Base-by-base conservation (phyloP, 352 stramenopile species). In the Globisporangium perplexum region DNA sequence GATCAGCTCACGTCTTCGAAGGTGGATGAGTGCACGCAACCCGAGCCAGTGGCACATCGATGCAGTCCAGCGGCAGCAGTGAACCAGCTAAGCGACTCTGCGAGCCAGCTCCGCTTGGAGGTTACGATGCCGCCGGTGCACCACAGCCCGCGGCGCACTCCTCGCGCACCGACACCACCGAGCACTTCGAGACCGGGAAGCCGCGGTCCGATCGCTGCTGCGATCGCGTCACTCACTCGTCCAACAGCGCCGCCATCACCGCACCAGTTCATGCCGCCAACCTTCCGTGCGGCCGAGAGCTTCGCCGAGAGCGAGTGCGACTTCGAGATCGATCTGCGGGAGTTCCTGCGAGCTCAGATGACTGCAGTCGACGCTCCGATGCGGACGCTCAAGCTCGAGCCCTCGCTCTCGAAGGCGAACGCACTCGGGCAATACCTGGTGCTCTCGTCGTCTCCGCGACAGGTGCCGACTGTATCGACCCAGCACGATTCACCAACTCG, bases 321-420 rank as follows among this genome's bases (percentile, higher is more conserved):
- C 43, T 28, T 62, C 4, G 61, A 68, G 36, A 46, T 68, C 30
- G 61, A 68, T 38, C 23, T 65, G 26, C 57, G 61, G 22, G 51
- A 41, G n/a, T 44, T 50, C 7, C n/a, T 69, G 39, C 54, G 50
- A 10, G 57, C 61, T 14, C 50, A 66, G 41, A 68, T 72, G 64
- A 65, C 24, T 7, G 47, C 33, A 15, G 46, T 53, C 7, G 49
- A 41, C 3, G 73, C 71, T 2, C 74, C 74, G 4, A 65, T 85
- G 47, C 64, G 74, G 35, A 62, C 69, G 17, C 78, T 86, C 26
- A 66, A 71, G 8, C 59, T 86, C 11, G 62, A 68, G 23, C 62
- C 68, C 42, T 79, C 72, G 1, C 52, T 58, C 1, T 64, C 41
- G 28, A 61, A 65, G 54, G 47, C 67, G 4, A 66, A 83, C 24